Evolutionary conservation across 2,329 filamentous ascomycete genomes (phyloP).

Genomic region (Diaporthe citri): DNA sequence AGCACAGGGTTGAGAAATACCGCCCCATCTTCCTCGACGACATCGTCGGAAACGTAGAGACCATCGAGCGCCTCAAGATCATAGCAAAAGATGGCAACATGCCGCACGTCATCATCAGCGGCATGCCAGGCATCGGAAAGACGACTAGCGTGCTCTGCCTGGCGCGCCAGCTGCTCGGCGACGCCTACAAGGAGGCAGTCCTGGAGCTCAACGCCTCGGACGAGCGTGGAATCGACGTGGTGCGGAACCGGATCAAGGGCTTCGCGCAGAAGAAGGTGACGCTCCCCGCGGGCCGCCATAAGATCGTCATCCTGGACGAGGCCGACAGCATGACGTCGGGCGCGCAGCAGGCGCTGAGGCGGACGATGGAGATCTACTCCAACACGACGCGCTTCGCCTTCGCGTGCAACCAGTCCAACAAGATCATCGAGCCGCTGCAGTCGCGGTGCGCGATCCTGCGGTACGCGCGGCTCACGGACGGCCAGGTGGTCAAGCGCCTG

Average conservation of each 20-base stretch:
- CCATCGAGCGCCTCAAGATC: conserved; percentile 96
- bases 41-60: conserved; percentile 97
- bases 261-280: conserved; percentile 99
- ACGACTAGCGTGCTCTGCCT: conserved; percentile 96
- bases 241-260: conserved; percentile 96
- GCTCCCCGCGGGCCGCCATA: conserved; percentile 88
- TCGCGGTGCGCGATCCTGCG: conserved; percentile 96
- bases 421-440: conserved; percentile 99
- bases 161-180: conserved; percentile 89
- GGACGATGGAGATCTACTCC: conserved; percentile 99
- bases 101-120: conserved; percentile 99
- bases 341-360: conserved; percentile 91
- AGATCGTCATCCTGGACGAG: conserved; percentile 97
- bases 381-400: conserved; percentile 97
- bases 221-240: conserved; percentile 96
- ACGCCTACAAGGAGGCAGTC: conserved; percentile 97
- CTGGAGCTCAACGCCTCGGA: conserved; percentile 97
- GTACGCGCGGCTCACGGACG: conserved; percentile 92
- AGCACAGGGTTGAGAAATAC: conserved; percentile 94
- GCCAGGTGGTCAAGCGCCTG: conserved; percentile 89
- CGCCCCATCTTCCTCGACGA: conserved; percentile 94
- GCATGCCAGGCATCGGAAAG: conserved; percentile 99
- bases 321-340: conserved; percentile 98
- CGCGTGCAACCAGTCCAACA: conserved; percentile 98
- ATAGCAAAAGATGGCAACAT: conserved; percentile 99